Base-by-base conservation (phyloP, 306 rosid genomes). In the Cicer pinnatifidum region DNA sequence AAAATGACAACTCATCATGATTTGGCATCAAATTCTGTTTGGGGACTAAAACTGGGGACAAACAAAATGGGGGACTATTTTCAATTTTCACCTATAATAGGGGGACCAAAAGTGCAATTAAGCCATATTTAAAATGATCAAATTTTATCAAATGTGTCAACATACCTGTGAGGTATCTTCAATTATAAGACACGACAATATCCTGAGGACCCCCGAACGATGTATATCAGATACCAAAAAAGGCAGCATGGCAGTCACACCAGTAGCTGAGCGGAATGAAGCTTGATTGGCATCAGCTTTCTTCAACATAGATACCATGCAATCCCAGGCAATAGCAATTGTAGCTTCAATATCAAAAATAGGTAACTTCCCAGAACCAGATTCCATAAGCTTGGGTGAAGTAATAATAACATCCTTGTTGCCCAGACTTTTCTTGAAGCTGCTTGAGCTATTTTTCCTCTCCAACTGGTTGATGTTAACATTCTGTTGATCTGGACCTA, bases 161-260 rank as follows among this genome's bases (percentile, higher is more conserved):
- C 87, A 50, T 75, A 95, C 99, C 99, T 95, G 97, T 48, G 86
- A 75, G 60, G 67, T 69, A 82, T 95, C 99, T 87, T 95, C 99
- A 66, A 92, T 95, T 59, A 92, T 84, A 82, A 95, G 85, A 80
- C 93, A 92, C 52, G 97, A 90, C 82, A 95, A 81, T 78, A 88
- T 85, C 83, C 99, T 84, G 72, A 95, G 97, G 69, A 88, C 96
- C 81, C 99, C 97, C 11, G 84, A 80, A 47, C 97, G 97, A 82
- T 95, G 99, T 63, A 81, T 82, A 64, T 87, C 85, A 69, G 93
- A 95, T 71, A 89, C 96, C 71, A 95, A 79, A 82, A 95, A 89
- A 56, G 99, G 99, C 23, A 95, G 91, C 75, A 95, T 62, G 48
- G 83, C 72, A 80, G 91, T 79, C 85, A 92, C 86, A 47, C 97